Evolutionary conservation across 768 basidiomycete species (phyloP).

Genomic region (Leucogyrophana mollusca): DNA sequence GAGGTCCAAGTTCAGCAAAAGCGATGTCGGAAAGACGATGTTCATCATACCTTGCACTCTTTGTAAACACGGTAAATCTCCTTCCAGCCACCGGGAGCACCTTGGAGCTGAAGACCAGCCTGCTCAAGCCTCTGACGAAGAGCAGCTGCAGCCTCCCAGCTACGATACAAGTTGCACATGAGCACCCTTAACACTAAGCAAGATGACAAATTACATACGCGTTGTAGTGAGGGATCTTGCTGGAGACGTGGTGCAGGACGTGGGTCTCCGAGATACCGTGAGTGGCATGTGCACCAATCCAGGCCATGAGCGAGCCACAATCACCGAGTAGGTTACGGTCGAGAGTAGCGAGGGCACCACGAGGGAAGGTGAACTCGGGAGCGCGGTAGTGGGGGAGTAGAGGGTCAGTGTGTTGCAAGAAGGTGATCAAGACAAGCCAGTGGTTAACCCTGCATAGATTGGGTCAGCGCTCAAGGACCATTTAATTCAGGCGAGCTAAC

Average conservation of each 20-base stretch:
- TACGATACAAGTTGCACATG: constrained; percentile 19
- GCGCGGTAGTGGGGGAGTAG: constrained; percentile 91
- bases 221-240: constrained; percentile 96
- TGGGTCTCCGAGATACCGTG: constrained; percentile 96
- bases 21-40: too few species aligned
- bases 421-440: constrained; percentile 96
- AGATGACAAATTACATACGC: constrained; percentile 43
- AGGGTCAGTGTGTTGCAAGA: constrained; percentile 98
- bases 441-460: constrained; percentile 66
- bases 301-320: constrained; percentile 75
- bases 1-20: neutral
- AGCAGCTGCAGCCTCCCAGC: constrained; percentile 89
- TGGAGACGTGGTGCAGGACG: constrained; percentile 86
- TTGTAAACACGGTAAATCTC: constrained; percentile 77
- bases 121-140: constrained; percentile 70
- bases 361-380: constrained; percentile 86
- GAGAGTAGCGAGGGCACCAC: constrained; percentile 89
- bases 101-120: constrained; percentile 61
- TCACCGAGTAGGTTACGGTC: constrained; percentile 83
- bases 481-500: neutral
- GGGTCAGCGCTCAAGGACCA: neutral
- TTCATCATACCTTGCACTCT: constrained; percentile 63
- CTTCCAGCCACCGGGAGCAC: constrained; percentile 75
- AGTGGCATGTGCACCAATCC: constrained; percentile 82
- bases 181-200: neutral